Evolutionary conservation across 2,329 filamentous ascomycete genomes (phyloP).

Genomic region (Fusarium siculi): DNA sequence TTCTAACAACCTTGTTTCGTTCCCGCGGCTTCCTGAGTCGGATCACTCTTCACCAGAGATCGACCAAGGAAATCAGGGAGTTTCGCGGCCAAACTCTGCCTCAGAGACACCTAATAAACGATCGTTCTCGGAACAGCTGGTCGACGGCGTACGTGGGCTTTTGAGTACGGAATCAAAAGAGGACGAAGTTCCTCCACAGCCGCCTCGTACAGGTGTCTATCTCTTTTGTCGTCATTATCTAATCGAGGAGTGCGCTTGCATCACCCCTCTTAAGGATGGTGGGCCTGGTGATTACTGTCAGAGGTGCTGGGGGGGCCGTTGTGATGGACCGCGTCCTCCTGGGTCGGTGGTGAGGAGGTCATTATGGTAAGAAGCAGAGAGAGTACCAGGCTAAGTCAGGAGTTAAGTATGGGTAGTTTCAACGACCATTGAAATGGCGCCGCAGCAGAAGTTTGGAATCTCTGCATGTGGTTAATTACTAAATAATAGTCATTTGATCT

Average conservation of each 20-base stretch:
- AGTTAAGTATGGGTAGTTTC: background rate
- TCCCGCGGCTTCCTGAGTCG: constrained; percentile 26
- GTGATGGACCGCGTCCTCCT: constrained; percentile 24
- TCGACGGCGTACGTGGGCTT: constrained; percentile 23
- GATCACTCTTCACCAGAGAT: constrained; percentile 7
- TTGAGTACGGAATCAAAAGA: constrained; percentile 13
- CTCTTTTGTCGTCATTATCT: constrained; percentile 37
- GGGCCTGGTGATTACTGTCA: constrained; percentile 38
- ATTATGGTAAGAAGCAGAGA: constrained; percentile 22
- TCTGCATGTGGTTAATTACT: background rate
- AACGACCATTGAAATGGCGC: background rate
- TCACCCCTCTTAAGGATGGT: constrained; percentile 10
- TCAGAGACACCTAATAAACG: background rate
- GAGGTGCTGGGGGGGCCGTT: constrained; percentile 38
- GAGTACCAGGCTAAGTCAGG: background rate
- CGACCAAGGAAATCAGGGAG: background rate
- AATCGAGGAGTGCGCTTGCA: constrained; percentile 29
- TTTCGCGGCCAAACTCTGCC: background rate
- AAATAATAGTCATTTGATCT: constrained; percentile 6
- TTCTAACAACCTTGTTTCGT: constrained; percentile 14
- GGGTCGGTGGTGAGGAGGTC: constrained; percentile 18
- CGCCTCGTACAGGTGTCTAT: constrained; percentile 28
- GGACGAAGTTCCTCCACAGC: constrained; percentile 14
- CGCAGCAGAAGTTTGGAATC: background rate
- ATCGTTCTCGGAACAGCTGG: constrained; percentile 19